phyloP scores from a whole-genome alignment of 768 basidiomycete genomes.

The Mycena metata region DNA sequence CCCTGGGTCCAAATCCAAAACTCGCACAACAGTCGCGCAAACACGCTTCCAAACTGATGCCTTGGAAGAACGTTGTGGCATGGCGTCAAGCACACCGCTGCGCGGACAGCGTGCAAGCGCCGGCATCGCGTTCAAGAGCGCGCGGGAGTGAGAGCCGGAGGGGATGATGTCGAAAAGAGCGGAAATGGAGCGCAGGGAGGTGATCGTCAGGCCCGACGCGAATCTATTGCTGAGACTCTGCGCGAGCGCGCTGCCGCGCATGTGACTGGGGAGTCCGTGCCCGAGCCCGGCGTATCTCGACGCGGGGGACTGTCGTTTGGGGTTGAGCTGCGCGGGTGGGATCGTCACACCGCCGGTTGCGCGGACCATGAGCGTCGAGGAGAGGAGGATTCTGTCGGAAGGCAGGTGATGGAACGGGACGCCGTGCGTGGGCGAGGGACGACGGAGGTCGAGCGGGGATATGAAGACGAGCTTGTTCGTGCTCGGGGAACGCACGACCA shows the following conservation, averaged over 20 bases:
- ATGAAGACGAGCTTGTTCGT: not conserved
- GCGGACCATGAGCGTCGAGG: not conserved
- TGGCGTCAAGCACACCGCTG: not conserved
- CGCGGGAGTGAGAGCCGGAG: not conserved
- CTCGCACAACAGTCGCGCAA: too few species aligned
- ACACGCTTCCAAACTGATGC: too few species aligned
- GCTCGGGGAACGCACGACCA: not conserved
- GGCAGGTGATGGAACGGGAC: not conserved
- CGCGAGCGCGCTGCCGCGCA: not conserved
- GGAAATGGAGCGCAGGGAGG: not conserved
- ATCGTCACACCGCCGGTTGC: not conserved
- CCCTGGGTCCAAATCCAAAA: too few species aligned
- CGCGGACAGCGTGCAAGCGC: not conserved
- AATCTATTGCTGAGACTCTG: not conserved
- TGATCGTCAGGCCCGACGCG: not conserved
- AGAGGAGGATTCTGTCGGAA: too few species aligned
- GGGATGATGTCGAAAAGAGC: not conserved
- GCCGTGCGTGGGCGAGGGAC: not conserved
- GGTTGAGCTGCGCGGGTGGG: too few species aligned
- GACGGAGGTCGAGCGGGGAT: not conserved
- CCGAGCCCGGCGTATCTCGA: not conserved
- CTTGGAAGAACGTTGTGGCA: too few species aligned
- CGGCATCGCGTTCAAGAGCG: not conserved
- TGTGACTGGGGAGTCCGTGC: not conserved
- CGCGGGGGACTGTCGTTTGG: not conserved